phyloP scores from a whole-genome alignment of 345 rosid species.

The Lenwebbia sp. region DNA sequence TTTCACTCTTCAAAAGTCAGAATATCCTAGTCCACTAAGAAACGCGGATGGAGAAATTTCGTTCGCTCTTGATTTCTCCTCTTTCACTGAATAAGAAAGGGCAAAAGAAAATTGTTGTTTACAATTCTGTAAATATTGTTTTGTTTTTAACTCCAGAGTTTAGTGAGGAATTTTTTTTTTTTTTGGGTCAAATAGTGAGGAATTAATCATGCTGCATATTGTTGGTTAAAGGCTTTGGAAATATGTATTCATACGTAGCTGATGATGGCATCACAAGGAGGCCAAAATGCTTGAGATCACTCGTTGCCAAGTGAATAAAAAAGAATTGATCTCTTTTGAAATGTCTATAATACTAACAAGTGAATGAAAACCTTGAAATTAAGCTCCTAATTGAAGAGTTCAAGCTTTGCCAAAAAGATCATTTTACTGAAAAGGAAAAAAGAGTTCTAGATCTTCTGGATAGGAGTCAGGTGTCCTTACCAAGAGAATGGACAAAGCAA shows the following conservation, averaged over 20 bases:
- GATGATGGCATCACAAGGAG: not conserved
- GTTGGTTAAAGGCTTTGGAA: not conserved
- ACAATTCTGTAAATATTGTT: not conserved
- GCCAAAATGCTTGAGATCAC: not conserved
- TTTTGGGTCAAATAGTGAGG: not conserved
- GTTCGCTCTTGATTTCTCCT: constrained; percentile 19
- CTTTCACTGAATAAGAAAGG: not conserved
- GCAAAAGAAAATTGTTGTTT: not conserved
- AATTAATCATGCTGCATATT: not conserved
- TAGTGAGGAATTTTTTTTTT: too few relatives aligned
- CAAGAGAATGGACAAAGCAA: not conserved
- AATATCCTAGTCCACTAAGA: not conserved
- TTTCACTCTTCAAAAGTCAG: not conserved
- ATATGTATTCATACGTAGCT: not conserved
- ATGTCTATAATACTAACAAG: not conserved
- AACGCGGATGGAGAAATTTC: not conserved
- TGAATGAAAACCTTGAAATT: not conserved
- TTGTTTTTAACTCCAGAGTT: not conserved
- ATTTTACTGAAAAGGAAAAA: not conserved
- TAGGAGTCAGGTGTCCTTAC: not conserved
- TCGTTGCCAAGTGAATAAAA: not conserved
- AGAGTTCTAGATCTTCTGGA: not conserved
- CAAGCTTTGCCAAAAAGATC: not conserved
- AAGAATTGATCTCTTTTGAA: not conserved
- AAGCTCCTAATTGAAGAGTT: not conserved